phyloP scores from a whole-genome alignment of 352 stramenopile species.

The Phytophthora palmivora region DNA sequence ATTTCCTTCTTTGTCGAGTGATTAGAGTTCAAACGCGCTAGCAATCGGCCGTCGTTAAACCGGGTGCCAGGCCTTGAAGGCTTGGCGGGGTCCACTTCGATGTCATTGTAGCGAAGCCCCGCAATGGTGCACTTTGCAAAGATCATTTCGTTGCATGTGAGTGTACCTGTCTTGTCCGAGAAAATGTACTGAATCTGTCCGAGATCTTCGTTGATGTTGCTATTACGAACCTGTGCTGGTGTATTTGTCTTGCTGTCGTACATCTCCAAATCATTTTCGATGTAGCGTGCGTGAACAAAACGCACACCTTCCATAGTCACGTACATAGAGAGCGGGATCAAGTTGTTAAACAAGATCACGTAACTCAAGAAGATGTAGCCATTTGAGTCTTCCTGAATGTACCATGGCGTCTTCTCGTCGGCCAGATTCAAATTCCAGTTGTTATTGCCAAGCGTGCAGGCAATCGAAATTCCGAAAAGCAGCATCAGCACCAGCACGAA shows the following conservation, averaged over 20 bases:
- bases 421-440: slow-evolving; percentile 81
- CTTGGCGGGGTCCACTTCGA: slow-evolving; percentile 63
- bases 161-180: slow-evolving; percentile 89
- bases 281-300: slow-evolving; percentile 87
- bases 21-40: slow-evolving; percentile 77
- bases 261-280: slow-evolving; percentile 89
- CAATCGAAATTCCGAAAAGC: slow-evolving; percentile 86
- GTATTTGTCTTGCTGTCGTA: slow-evolving; percentile 77
- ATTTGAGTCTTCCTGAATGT: slow-evolving; percentile 69
- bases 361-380: slow-evolving; percentile 92
- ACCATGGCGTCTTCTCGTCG: slow-evolving; percentile 63
- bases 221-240: slow-evolving; percentile 84
- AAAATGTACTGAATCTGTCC: slow-evolving; percentile 93
- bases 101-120: slow-evolving; percentile 91
- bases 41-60: slow-evolving; percentile 81
- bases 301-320: slow-evolving; percentile 91
- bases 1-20: slow-evolving; percentile 89
- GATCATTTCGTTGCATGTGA: slow-evolving; percentile 91
- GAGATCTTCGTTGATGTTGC: slow-evolving; percentile 90
- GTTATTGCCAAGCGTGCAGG: slow-evolving; percentile 86
- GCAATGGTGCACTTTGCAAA: slow-evolving; percentile 94
- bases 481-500: slow-evolving; percentile 88
- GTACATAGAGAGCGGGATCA: slow-evolving; percentile 91
- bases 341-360: slow-evolving; percentile 91
- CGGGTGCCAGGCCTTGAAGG: slow-evolving; percentile 63